Conservation (phyloP, 2,329 filamentous ascomycete genomes). For the Thermochaetoides dissita region DNA sequence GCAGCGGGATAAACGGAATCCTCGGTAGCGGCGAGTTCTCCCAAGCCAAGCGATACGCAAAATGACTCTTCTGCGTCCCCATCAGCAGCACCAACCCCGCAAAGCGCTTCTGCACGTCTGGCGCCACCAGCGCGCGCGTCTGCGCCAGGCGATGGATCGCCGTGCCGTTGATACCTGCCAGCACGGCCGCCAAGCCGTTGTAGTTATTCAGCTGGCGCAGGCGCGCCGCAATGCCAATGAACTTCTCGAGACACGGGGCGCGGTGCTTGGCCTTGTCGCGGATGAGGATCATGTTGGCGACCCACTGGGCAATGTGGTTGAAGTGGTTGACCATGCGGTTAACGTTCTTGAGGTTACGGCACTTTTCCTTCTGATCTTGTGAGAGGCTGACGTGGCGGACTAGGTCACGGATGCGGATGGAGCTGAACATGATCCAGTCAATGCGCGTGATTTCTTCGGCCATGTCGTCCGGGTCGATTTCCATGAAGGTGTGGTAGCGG, state of each 20-base stretch:
- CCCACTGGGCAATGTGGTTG: slow-evolving; percentile 73
- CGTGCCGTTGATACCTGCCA: slow-evolving; percentile 82
- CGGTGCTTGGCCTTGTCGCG: slow-evolving; percentile 94
- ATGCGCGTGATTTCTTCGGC: slow-evolving; percentile 87
- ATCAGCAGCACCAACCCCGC: slow-evolving; percentile 81
- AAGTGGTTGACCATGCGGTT: slow-evolving; percentile 91
- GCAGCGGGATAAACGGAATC: slow-evolving; percentile 86
- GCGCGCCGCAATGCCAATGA: slow-evolving; percentile 79
- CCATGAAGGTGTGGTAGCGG: slow-evolving; percentile 85
- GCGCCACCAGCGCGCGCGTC: slow-evolving; percentile 62
- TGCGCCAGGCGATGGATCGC: slow-evolving; percentile 71
- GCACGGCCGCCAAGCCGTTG: slow-evolving; percentile 83
- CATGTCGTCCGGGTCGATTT: slow-evolving; percentile 68
- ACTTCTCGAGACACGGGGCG: slow-evolving; percentile 82
- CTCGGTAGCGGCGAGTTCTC: slow-evolving; percentile 82
- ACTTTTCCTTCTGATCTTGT: slow-evolving; percentile 55
- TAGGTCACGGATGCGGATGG: slow-evolving; percentile 82
- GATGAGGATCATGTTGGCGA: slow-evolving; percentile 70
- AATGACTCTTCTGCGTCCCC: slow-evolving; percentile 83
- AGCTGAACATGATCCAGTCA: slow-evolving; percentile 97
- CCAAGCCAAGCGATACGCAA: slow-evolving; percentile 93
- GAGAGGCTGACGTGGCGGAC: slow-evolving; percentile 79
- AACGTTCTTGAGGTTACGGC: slow-evolving; percentile 67
- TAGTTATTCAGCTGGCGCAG: slow-evolving; percentile 91
- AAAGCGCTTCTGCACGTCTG: slow-evolving; percentile 66